phyloP scores from a whole-genome alignment of 495 filamentous ascomycete genomes.

The Staphylotrichum tortipilum region DNA sequence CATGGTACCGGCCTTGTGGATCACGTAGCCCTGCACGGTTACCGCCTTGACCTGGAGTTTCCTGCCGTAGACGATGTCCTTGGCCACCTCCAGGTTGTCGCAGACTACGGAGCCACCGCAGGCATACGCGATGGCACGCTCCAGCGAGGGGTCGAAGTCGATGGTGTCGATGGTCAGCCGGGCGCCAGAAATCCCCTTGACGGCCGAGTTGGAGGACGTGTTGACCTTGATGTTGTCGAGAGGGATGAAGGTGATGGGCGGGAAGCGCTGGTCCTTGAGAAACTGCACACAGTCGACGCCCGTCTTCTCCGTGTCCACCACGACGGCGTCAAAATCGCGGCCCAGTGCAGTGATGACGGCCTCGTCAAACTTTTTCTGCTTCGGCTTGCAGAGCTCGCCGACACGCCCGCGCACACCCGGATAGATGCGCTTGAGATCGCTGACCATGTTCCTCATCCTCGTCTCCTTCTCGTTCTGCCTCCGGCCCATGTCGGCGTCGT shows the following conservation, averaged over 20 bases:
- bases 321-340: constrained; percentile 83
- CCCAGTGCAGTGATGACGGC: constrained; percentile 89
- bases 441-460: constrained; percentile 66
- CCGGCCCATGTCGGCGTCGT: constrained; percentile 72
- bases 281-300: constrained; percentile 92
- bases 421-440: constrained; percentile 80
- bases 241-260: constrained; percentile 85
- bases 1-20: constrained; percentile 96
- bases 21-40: constrained; percentile 82
- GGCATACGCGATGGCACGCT: constrained; percentile 87
- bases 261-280: constrained; percentile 76
- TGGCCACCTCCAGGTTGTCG: constrained; percentile 75
- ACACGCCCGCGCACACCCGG: constrained; percentile 85
- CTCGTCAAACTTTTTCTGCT: constrained; percentile 90
- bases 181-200: constrained; percentile 79
- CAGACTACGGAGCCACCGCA: constrained; percentile 96
- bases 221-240: constrained; percentile 95
- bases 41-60: constrained; percentile 89
- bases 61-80: constrained; percentile 78
- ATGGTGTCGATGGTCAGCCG: constrained; percentile 93
- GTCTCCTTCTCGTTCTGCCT: constrained; percentile 76
- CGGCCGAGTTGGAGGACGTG: constrained; percentile 71
- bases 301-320: constrained; percentile 94
- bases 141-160: constrained; percentile 77
- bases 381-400: constrained; percentile 87